Conservation (phyloP, 129 eudicot species). For the Glebionis coronaria region DNA sequence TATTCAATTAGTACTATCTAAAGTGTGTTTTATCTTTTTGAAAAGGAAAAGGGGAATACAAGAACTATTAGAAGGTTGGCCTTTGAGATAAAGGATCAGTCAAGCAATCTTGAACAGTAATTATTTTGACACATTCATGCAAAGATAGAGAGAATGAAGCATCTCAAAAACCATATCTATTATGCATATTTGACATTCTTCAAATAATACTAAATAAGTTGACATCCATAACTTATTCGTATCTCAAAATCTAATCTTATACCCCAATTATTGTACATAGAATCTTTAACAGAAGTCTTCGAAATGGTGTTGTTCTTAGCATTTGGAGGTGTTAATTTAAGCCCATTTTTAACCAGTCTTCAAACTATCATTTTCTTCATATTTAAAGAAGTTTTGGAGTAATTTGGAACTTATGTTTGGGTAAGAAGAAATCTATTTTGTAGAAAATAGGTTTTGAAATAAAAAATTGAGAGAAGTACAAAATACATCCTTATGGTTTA, state of each 20-base stretch:
- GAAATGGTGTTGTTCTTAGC: no score
- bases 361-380: no score
- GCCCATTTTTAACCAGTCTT: no score
- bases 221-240: conserved; percentile 18
- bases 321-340: no score
- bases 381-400: no score
- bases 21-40: not conserved
- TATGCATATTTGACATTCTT: conserved; percentile 30
- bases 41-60: not conserved
- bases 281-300: not conserved
- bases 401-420: no score
- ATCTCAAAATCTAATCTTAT: conserved; percentile 7
- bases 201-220: conserved; percentile 11
- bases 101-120: not conserved
- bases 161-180: conserved; percentile 19
- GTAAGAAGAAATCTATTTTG: no score
- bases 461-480: no score
- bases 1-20: not conserved
- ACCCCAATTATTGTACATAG: conserved; percentile 5
- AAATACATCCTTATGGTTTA: no score
- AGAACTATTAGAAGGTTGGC: conserved; percentile 24
- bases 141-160: conserved; percentile 18
- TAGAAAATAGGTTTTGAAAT: no score
- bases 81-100: conserved; percentile 26
- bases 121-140: conserved; percentile 3